phyloP scores from a whole-genome alignment of 2,329 filamentous ascomycete genomes.

The Neofusicoccum laricinum region DNA sequence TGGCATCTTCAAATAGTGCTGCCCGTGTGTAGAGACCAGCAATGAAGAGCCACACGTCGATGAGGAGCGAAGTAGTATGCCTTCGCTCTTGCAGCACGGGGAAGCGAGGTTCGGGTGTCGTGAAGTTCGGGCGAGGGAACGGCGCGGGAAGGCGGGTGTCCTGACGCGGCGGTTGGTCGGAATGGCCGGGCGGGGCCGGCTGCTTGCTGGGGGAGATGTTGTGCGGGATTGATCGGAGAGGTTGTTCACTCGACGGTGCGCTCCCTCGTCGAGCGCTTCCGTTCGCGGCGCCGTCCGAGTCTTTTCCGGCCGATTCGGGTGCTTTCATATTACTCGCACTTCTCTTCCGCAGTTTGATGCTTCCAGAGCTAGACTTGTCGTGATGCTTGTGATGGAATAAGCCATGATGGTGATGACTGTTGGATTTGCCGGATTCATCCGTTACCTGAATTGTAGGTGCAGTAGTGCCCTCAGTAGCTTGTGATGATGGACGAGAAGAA shows the following conservation, averaged over 20 bases:
- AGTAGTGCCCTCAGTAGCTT: constrained; percentile 23
- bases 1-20: constrained; percentile 73
- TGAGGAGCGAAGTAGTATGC: constrained; percentile 58
- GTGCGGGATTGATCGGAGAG: constrained; percentile 39
- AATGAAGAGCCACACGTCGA: constrained; percentile 87
- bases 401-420: constrained; percentile 28
- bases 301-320: constrained; percentile 32
- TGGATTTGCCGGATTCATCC: constrained; percentile 33
- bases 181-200: constrained; percentile 39
- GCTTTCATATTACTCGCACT: constrained; percentile 24
- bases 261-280: constrained; percentile 6
- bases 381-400: constrained; percentile 33
- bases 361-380: constrained; percentile 37
- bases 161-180: constrained; percentile 41
- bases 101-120: constrained; percentile 47
- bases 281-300: constrained; percentile 2
- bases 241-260: constrained; percentile 26
- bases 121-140: constrained; percentile 32
- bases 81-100: constrained; percentile 51
- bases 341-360: constrained; percentile 37
- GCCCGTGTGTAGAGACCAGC: constrained; percentile 84
- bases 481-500: constrained; percentile 24
- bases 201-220: constrained; percentile 34
- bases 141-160: constrained; percentile 43
- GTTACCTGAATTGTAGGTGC: constrained; percentile 77